Base-by-base conservation (phyloP, 2,329 filamentous ascomycete genomes). In the Zelopaecilomyces penicillatus region DNA sequence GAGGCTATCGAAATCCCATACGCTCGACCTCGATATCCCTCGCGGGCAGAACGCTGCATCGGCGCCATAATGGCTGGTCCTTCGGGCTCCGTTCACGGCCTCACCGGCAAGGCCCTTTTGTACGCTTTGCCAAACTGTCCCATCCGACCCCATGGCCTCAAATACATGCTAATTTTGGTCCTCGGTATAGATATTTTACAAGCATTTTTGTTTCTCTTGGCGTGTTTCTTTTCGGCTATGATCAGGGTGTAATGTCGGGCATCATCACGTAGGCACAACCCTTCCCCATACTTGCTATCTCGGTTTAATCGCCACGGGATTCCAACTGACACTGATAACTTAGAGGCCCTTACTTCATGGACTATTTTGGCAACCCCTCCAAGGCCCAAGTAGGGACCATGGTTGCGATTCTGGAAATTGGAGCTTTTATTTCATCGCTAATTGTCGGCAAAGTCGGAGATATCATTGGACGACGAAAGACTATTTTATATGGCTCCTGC, bases 371-470 rank as follows among this genome's bases (percentile, higher is more conserved):
- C 57, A 82, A 97, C 57, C 93, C 93, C 19, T 84, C 87, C 27
- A 79, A 80, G 56, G 87, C 89, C 39, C 81, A 95, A 63, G 83
- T 98, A 47, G 93, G 91, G 48, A 97, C 90, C 29, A 97, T 97
- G 84, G 93, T 98, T 46, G 91, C 93, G 53, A 97, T 98, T 57
- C 77, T 98, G 47, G 91, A 96, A 68, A 73, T 97, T 43, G 93
- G 93, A 48, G 93, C 93, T 33, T 85, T 98, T 50, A 84, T 95
- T 57, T 85, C 91, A 19, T 97, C 91, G 1, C 68, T 98, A 8
- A 65, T 83, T 30, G 88, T 97, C 32, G 93, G 93, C 41, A 82
- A 84, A 50, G 79, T 97, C 46, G 93, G 93, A 54, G 93, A 98
- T 63, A 78, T 95, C 45, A 87, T 97, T 50, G 93, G 93, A 44